phyloP scores from a whole-genome alignment of 2,329 filamentous ascomycete species.

The Xylariaceae sp. region DNA sequence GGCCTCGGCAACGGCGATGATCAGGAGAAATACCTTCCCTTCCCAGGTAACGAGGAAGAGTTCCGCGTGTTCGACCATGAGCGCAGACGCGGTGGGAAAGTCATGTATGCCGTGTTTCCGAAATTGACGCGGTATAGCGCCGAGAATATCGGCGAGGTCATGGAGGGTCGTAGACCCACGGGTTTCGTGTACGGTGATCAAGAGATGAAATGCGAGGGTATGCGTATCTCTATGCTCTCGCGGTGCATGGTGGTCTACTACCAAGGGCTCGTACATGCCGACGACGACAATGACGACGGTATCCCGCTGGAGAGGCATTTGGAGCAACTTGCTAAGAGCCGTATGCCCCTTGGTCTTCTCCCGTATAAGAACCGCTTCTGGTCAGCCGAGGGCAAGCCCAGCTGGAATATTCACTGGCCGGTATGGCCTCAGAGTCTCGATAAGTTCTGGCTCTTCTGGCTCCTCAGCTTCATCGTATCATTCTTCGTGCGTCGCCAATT shows the following conservation, averaged over 20 bases:
- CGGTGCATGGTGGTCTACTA: slow-evolving; percentile 29
- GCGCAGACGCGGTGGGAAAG: slow-evolving; percentile 29
- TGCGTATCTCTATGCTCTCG: slow-evolving; percentile 23
- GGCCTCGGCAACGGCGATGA: neutral
- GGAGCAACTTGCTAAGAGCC: neutral
- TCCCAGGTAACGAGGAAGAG: slow-evolving; percentile 12
- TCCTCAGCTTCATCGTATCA: neutral
- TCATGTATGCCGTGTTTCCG: slow-evolving; percentile 32
- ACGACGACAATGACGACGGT: slow-evolving; percentile 12
- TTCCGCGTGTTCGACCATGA: slow-evolving; percentile 16
- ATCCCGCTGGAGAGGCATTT: slow-evolving; percentile 21
- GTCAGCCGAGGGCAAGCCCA: slow-evolving; percentile 1
- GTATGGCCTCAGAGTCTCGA: slow-evolving; percentile 1
- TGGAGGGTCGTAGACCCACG: neutral
- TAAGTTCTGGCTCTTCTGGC: slow-evolving; percentile 8
- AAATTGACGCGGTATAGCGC: slow-evolving; percentile 28
- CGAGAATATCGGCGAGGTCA: slow-evolving; percentile 18
- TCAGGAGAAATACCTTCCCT: neutral
- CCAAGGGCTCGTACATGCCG: slow-evolving; percentile 29
- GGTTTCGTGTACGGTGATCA: neutral
- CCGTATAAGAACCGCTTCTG: slow-evolving; percentile 11
- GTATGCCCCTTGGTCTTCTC: neutral
- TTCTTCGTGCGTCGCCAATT: neutral
- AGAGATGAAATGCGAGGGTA: slow-evolving; percentile 21
- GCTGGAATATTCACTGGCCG: slow-evolving; percentile 6